Base-by-base conservation (phyloP, 495 filamentous ascomycete genomes). In the Rostrohypoxylon terebratum region DNA sequence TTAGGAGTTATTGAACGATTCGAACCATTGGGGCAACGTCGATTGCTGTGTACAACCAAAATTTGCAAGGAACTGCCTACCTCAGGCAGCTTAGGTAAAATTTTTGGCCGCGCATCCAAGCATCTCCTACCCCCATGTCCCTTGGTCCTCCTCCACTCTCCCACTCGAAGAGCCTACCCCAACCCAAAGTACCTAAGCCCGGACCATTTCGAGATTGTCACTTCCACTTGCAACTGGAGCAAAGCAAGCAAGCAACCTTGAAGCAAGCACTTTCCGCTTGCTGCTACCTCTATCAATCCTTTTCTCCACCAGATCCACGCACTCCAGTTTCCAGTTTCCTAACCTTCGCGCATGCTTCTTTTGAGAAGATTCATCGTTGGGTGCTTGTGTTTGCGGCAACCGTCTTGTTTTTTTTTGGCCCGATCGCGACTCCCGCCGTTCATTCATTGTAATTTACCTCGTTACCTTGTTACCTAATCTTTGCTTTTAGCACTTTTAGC, bases 281-380 rank as follows among this genome's bases (percentile, higher is more conserved):
- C 31, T 16, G 51, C 16, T 18, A 60, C 61, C 42, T 45, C 45
- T 59, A 44, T 62, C 62, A 31, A 42, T 44, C 57, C 48, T 51
- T n/a, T 66, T 73, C 62, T 69, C 71, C 55, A 67, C 66, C 7
- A 31, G 42, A 59, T 67, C 40, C 58, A 55, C 58, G 63, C 67
- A 69, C 61, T 63, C 44, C 54, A 61, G 50, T 51, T 69, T 63
- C 44, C 54, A 61, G 50, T 51, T 69, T 67, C 71, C 40, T 50
- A 66, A 60, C 66, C 51, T 70, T 70, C 58, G 63, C 66, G 66
- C 51, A 51, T 74, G 36, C 71, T 69, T 55, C 66, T 69, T 69
- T 69, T 33, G 62, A 58, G 63, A 63, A 33, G 45, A 69, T 69
- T 70, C 62, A 70, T 70, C 48, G 71, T 70, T 67, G 59, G 60